These are phyloP conservation scores for Diaporthe capsici DNA, from an alignment of 2,329 filamentous ascomycete genomes.

Conservation along the genomic window DNA sequence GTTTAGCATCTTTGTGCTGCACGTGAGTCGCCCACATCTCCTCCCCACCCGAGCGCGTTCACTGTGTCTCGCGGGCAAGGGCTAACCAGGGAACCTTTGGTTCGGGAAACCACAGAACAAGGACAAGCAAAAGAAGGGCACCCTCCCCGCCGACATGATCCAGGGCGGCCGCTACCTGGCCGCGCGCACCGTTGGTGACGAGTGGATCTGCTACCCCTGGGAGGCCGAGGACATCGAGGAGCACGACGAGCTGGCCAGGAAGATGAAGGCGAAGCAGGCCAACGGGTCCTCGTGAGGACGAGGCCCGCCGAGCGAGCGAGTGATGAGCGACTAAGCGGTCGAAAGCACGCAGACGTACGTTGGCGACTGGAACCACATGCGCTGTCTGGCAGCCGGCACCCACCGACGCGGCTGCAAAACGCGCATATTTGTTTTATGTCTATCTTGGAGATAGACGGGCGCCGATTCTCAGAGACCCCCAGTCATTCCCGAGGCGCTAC, in stretches of 20 bases:
- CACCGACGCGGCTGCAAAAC: not conserved
- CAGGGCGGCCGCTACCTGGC: constrained; percentile 82
- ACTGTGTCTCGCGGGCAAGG: not conserved
- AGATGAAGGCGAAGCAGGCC: constrained; percentile 52
- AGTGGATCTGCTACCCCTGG: constrained; percentile 99
- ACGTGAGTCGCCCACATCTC: constrained; percentile 69
- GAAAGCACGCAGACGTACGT: not conserved
- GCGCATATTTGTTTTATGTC: not conserved
- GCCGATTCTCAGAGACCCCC: not conserved
- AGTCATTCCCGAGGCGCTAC: not conserved
- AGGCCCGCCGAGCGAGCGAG: not conserved
- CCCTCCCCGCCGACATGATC: constrained; percentile 83
- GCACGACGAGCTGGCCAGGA: constrained; percentile 80
- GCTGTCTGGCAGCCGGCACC: not conserved
- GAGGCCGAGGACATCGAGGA: constrained; percentile 95
- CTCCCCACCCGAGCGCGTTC: too few species aligned
- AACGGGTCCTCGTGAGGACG: constrained; percentile 34
- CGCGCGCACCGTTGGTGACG: constrained; percentile 89
- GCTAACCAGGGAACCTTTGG: not conserved
- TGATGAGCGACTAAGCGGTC: not conserved
- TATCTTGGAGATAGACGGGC: not conserved
- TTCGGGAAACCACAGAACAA: constrained; percentile 77
- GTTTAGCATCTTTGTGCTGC: constrained; percentile 95
- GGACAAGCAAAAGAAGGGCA: constrained; percentile 95
- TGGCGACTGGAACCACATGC: not conserved